phyloP scores from a whole-genome alignment of 768 basidiomycete genomes.

The Pulveroboletus frians region DNA sequence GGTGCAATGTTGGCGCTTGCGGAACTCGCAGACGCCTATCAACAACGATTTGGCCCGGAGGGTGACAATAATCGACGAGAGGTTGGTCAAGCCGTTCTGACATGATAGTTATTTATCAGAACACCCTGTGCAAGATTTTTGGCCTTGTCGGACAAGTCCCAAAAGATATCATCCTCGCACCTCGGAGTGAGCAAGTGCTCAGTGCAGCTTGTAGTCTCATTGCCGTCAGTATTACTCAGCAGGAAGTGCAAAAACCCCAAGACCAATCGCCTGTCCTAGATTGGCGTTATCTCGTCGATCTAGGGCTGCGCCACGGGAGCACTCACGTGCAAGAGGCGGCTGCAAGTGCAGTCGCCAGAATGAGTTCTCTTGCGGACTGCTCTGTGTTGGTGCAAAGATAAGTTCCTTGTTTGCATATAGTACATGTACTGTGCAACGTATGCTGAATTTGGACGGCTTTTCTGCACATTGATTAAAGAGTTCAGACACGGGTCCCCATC shows the following conservation, averaged over 20 bases:
- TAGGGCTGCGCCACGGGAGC: slow-evolving; percentile 64
- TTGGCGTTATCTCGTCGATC: slow-evolving; percentile 69
- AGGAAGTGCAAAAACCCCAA: slow-evolving; percentile 41
- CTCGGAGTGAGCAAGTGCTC: slow-evolving; percentile 68
- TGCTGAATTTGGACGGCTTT: slow-evolving; percentile 15
- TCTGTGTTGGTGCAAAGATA: slow-evolving; percentile 65
- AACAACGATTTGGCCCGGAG: slow-evolving; percentile 26
- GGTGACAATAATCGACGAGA: slow-evolving; percentile 37
- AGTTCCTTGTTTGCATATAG: slow-evolving; percentile 35
- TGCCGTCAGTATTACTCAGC: slow-evolving; percentile 53
- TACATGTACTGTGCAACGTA: slow-evolving; percentile 7
- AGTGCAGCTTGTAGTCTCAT: slow-evolving; percentile 70
- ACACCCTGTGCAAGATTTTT: slow-evolving; percentile 52
- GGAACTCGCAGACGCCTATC: slow-evolving; percentile 65
- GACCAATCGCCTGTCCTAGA: slow-evolving; percentile 42
- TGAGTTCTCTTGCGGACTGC: slow-evolving; percentile 68
- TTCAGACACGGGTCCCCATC: slow-evolving; percentile 45
- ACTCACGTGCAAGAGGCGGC: slow-evolving; percentile 69
- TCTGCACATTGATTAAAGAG: slow-evolving; percentile 60
- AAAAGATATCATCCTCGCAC: slow-evolving; percentile 51
- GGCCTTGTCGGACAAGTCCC: slow-evolving; percentile 51
- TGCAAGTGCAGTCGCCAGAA: slow-evolving; percentile 59
- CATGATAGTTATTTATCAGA: slow-evolving; percentile 3
- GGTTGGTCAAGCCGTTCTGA: slow-evolving; percentile 31
- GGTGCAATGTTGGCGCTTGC: slow-evolving; percentile 65